Conservation (phyloP, 345 rosid genomes). For the Cardamine occulta region DNA sequence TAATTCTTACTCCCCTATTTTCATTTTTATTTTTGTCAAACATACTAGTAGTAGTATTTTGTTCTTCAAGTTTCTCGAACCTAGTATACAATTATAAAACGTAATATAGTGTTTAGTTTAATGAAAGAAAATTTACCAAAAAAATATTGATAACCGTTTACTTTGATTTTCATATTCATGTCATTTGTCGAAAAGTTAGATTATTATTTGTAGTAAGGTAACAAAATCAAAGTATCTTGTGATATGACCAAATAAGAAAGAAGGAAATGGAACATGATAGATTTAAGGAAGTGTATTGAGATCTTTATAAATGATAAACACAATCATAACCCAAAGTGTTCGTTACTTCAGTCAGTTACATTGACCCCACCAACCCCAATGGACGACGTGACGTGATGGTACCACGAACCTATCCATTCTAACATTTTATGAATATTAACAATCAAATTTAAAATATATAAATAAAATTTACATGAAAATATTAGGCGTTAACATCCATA, state of each 20-base stretch:
- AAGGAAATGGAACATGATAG: neutral
- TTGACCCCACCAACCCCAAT: slow-evolving; percentile 33
- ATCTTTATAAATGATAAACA: neutral
- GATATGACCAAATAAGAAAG: neutral
- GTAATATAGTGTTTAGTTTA: too few relatives aligned
- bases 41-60: neutral
- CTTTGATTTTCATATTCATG: too few relatives aligned
- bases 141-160: too few relatives aligned
- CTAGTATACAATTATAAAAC: neutral
- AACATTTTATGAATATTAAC: too few relatives aligned
- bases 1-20: neutral
- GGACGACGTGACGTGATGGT: slow-evolving; percentile 36
- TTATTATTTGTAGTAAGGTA: neutral
- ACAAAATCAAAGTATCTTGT: neutral
- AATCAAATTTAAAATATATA: too few relatives aligned
- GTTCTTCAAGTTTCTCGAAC: neutral
- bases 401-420: slow-evolving; percentile 29
- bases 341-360: slow-evolving; percentile 40
- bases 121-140: too few relatives aligned
- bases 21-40: neutral
- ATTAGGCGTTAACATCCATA: too few relatives aligned
- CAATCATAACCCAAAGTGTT: slow-evolving; percentile 8
- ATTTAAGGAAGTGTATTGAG: neutral
- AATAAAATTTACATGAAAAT: too few relatives aligned
- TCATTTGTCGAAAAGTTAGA: neutral